Evolutionary conservation across 1,139 yeast species (phyloP).

Genomic region (Saccharomyces hybrid): DNA sequence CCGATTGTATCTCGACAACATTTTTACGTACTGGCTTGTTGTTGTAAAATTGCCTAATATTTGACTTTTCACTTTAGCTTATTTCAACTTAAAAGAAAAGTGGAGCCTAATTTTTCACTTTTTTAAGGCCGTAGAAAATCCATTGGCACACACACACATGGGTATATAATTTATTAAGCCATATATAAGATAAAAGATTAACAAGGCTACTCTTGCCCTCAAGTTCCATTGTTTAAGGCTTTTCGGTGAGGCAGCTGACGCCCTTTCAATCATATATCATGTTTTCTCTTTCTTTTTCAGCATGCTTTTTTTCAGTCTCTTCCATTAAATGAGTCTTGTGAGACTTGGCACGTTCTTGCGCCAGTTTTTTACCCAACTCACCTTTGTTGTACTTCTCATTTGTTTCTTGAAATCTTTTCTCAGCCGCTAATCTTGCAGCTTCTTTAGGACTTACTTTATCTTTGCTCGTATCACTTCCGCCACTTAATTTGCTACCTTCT

Average conservation of each 20-base stretch:
- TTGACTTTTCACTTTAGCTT: too few relatives aligned
- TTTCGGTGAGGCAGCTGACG: too few relatives aligned
- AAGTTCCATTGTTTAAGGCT: too few relatives aligned
- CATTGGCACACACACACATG: background rate
- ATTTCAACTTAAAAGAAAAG: background rate
- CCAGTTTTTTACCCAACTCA: constrained; percentile 26
- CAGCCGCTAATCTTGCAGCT: constrained; percentile 31
- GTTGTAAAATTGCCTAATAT: too few relatives aligned
- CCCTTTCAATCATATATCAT: background rate
- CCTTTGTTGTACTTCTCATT: constrained; percentile 23
- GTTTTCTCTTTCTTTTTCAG: constrained; percentile 4
- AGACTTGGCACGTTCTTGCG: constrained; percentile 24
- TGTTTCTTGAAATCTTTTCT: constrained; percentile 22
- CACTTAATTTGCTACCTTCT: background rate
- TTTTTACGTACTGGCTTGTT: background rate
- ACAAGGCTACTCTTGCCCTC: too few relatives aligned
- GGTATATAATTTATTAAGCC: background rate
- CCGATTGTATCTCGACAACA: constrained; percentile 3
- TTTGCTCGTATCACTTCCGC: constrained; percentile 3
- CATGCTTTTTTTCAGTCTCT: constrained; percentile 13
- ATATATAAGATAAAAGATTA: background rate
- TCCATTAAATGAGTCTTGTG: constrained; percentile 17
- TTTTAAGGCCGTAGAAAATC: background rate
- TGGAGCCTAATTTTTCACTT: background rate
- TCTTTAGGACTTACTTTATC: constrained; percentile 21